Evolutionary conservation across 257 asterid genomes (phyloP).

Genomic region (Rhazya stricta): DNA sequence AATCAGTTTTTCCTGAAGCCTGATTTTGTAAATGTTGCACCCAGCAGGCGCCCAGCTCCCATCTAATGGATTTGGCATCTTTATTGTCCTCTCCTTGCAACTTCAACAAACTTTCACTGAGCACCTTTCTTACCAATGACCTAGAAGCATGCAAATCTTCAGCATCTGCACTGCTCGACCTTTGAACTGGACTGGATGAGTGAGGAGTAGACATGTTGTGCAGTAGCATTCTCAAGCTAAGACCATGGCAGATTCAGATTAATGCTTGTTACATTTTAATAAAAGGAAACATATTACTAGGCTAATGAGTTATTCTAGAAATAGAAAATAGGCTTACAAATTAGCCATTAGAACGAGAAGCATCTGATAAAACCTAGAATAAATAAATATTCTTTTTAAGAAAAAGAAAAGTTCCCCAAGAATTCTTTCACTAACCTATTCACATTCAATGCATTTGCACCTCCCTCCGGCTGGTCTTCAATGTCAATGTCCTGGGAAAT

Average conservation of each 20-base stretch:
- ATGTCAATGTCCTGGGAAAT: slow-evolving; percentile 56
- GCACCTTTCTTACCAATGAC: slow-evolving; percentile 55
- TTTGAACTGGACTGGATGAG: slow-evolving; percentile 50
- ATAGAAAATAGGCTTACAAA: neutral
- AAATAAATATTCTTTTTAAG: slow-evolving; percentile 3
- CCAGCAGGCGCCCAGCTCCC: slow-evolving; percentile 93
- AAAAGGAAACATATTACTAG: neutral
- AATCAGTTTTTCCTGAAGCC: slow-evolving; percentile 48
- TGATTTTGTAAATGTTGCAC: slow-evolving; percentile 73
- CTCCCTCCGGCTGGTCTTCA: slow-evolving; percentile 76
- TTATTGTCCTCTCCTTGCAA: slow-evolving; percentile 46
- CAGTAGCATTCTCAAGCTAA: slow-evolving; percentile 75
- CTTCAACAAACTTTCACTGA: slow-evolving; percentile 49
- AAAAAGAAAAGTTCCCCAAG: neutral
- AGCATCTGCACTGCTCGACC: slow-evolving; percentile 39
- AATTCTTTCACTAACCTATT: slow-evolving; percentile 45
- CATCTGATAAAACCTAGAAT: slow-evolving; percentile 4
- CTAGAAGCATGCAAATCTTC: slow-evolving; percentile 42
- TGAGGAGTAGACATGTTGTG: slow-evolving; percentile 56
- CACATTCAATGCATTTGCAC: slow-evolving; percentile 71
- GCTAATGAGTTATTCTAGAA: neutral
- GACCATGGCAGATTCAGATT: neutral
- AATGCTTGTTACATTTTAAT: neutral
- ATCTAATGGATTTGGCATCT: slow-evolving; percentile 48
- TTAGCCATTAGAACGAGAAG: slow-evolving; percentile 3